Percentiles rank a stretch among this genome's conserved stretches.
These are phyloP conservation scores for Phytophthora quininea DNA, from an alignment of 352 stramenopile species.

Conservation along the genomic window DNA sequence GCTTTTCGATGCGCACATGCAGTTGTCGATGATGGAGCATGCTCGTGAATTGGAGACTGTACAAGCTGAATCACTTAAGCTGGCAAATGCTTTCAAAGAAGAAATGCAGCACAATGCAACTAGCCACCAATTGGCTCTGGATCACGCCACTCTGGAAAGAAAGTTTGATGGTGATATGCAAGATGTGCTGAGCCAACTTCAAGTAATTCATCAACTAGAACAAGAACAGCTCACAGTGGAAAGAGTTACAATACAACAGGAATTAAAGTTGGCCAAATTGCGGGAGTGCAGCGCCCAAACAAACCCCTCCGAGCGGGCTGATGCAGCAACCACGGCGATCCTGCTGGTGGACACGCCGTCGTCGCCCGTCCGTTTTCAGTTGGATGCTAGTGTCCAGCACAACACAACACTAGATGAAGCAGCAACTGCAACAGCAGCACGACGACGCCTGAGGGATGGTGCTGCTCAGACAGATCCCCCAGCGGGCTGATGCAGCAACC, in stretches of 20 bases:
- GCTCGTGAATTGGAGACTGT: slow-evolving; percentile 54
- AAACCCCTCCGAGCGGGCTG: slow-evolving; percentile 25
- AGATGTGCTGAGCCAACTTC: slow-evolving; percentile 44
- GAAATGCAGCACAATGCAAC: slow-evolving; percentile 59
- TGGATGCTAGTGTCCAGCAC: slow-evolving; percentile 45
- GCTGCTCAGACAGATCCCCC: no score
- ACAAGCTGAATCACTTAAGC: slow-evolving; percentile 52
- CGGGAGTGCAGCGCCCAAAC: slow-evolving; percentile 64
- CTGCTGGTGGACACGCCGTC: slow-evolving; percentile 44
- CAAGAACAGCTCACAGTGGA: slow-evolving; percentile 19
- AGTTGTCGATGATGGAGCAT: slow-evolving; percentile 67
- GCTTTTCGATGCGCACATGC: slow-evolving; percentile 65
- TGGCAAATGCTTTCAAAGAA: slow-evolving; percentile 70
- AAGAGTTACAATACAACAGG: slow-evolving; percentile 12
- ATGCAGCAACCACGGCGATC: slow-evolving; percentile 50
- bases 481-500: no score
- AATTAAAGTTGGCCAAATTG: slow-evolving; percentile 35
- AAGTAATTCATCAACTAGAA: slow-evolving; percentile 38
- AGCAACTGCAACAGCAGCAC: no score
- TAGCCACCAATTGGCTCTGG: slow-evolving; percentile 51
- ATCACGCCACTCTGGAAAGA: slow-evolving; percentile 52
- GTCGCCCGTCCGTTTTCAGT: slow-evolving; percentile 23
- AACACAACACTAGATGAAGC: not conserved
- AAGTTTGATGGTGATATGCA: slow-evolving; percentile 61
- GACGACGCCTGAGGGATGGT: no score